Conservation (phyloP, 1,139 yeast genomes). For the Magnusiomyces paraingens region DNA sequence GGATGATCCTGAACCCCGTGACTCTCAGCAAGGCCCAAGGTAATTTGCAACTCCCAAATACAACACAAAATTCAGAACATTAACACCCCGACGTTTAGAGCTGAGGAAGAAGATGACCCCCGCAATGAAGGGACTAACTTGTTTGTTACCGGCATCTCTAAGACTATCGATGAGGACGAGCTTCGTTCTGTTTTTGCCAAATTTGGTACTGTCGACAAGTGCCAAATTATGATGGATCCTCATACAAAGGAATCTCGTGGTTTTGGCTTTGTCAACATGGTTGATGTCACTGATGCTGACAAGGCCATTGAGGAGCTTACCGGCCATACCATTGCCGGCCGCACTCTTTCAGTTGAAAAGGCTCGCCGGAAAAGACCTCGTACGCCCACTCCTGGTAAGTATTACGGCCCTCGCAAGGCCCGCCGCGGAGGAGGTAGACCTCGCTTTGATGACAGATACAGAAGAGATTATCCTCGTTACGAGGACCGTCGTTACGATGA, state of each 20-base stretch:
- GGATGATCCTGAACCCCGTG: constrained; percentile 7
- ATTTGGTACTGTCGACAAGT: constrained; percentile 32
- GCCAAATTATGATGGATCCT: constrained; percentile 37
- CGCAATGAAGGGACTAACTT: constrained; percentile 35
- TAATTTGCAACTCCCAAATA: constrained; percentile 1
- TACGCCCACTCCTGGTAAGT: constrained; percentile 39
- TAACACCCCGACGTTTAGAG: no score
- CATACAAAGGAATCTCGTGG: constrained; percentile 37
- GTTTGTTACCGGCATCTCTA: constrained; percentile 35
- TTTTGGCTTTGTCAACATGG: constrained; percentile 37
- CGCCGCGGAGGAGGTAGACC: constrained; percentile 23
- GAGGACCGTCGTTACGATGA: constrained; percentile 22
- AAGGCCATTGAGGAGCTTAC: constrained; percentile 31
- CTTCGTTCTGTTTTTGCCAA: constrained; percentile 31
- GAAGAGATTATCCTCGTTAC: constrained; percentile 15
- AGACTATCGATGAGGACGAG: constrained; percentile 31
- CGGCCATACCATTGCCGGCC: constrained; percentile 32
- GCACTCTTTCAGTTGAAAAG: constrained; percentile 31
- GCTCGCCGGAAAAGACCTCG: constrained; percentile 37
- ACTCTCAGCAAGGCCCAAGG: constrained; percentile 2
- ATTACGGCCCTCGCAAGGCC: constrained; percentile 36
- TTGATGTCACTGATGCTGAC: constrained; percentile 30
- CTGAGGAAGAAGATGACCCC: constrained; percentile 23
- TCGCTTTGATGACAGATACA: constrained; percentile 19
- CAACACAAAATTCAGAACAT: constrained; percentile 2